Base-by-base conservation (phyloP, 805 yeast species). In the Candida silvatica region DNA sequence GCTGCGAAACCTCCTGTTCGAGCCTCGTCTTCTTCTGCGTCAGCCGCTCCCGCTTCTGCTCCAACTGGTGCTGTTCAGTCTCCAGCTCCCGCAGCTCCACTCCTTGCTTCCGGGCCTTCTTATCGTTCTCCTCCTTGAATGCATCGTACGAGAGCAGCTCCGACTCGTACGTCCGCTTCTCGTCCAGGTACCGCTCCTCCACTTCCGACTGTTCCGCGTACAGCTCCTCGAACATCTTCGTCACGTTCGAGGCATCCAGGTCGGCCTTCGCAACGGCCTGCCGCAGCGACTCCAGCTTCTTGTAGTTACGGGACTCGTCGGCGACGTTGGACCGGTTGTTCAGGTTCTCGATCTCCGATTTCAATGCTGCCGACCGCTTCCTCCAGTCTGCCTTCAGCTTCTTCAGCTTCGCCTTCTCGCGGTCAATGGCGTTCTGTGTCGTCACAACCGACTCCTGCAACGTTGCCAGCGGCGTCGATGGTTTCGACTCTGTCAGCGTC, bases 381-480 rank as follows among this genome's bases (percentile, higher is more conserved):
- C 71, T 61, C 47, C 75, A 66, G 38, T 79, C 86, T 32, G 70
- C 70, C 43, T 73, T 70, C 32, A 68, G 52, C 36, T 74, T 73
- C 51, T 76, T 78, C 44, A 77, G 46, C 37, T 69, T 71, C n/a
- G 60, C 47, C 45, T 71, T 70, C 43, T 77, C 84, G 32, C 75
- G 72, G 5, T 67, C 64, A 29, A 79, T 60, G 27, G 73, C 72
- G 17, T 72, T 71, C 42, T 74, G 73, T 0, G 85, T 77, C 0
- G 85, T 76, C 23, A 74, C 65, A 24, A 79, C 70, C 16, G 82
- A 74, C 45, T 75, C 79, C 44, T 78, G 74, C 27, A 80, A 57
- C 2, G 87, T 80, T 1, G 74, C 65, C 30, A 79, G 58, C 1
- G 88, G 86, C 2, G 83, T 48, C 15, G 59, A 51, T 25, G 50